These are phyloP conservation scores for Hysterangium stoloniferum DNA, from an alignment of 768 basidiomycete genomes.

Conservation along the genomic window DNA sequence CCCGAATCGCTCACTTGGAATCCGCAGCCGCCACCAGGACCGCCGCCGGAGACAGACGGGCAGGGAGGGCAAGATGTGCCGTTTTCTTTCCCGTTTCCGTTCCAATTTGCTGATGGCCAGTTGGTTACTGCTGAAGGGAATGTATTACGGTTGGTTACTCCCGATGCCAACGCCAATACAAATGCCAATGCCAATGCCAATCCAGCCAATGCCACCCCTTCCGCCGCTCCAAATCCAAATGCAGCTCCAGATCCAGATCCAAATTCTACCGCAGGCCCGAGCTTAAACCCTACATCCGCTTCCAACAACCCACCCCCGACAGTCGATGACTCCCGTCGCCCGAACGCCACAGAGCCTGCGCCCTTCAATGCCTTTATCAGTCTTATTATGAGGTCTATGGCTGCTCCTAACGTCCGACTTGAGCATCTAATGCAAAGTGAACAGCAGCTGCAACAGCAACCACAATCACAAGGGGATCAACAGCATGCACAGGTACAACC, in stretches of 20 bases:
- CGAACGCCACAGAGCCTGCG: background rate
- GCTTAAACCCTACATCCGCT: background rate
- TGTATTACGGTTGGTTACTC: conserved; percentile 6
- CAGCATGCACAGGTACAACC: background rate
- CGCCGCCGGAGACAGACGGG: conserved; percentile 12
- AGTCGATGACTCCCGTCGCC: background rate
- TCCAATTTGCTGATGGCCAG: too few relatives aligned
- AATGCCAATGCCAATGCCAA: background rate
- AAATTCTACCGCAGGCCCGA: background rate
- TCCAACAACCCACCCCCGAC: too few relatives aligned
- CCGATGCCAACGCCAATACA: too few relatives aligned
- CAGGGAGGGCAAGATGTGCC: background rate
- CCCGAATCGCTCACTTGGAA: conserved; percentile 61
- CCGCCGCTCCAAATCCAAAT: background rate
- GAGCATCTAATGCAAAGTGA: background rate
- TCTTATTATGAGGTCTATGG: background rate
- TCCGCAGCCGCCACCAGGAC: conserved; percentile 8
- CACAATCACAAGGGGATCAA: background rate
- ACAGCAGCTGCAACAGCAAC: background rate
- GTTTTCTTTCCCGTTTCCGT: background rate
- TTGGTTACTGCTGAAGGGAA: too few relatives aligned
- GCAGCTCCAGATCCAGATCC: background rate
- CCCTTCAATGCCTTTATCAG: background rate
- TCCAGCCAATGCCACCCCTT: background rate
- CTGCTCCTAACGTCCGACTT: background rate